Evolutionary conservation across 116 monocot genomes (phyloP).

Genomic region (Cymodocea nodosa): DNA sequence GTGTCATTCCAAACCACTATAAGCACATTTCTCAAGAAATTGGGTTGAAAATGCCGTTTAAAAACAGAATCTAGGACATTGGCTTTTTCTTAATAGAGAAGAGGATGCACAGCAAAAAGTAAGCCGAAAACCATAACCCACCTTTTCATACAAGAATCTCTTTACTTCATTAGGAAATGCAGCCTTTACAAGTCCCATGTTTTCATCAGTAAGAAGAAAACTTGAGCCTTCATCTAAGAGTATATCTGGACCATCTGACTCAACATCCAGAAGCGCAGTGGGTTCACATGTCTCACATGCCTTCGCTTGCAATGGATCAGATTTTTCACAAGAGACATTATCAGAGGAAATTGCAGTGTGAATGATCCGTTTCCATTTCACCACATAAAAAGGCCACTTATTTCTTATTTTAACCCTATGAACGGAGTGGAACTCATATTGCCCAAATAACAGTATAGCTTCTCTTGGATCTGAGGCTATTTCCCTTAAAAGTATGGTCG

Average conservation of each 20-base stretch:
- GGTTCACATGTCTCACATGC: constrained; percentile 5
- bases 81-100: neutral
- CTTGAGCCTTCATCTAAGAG: constrained; percentile 48
- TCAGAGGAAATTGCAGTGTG: neutral
- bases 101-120: neutral
- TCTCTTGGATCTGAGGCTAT: constrained; percentile 23
- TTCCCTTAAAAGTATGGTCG: constrained; percentile 72
- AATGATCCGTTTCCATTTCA: constrained; percentile 68
- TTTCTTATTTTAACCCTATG: constrained; percentile 56
- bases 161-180: constrained; percentile 63
- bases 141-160: constrained; percentile 60
- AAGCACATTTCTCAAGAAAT: no score
- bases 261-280: constrained; percentile 42
- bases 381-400: constrained; percentile 58
- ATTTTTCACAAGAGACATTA: constrained; percentile 14
- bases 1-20: no score
- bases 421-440: constrained; percentile 84
- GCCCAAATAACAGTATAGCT: constrained; percentile 37
- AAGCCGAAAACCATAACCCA: constrained; percentile 4
- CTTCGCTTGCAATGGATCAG: constrained; percentile 10
- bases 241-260: constrained; percentile 48
- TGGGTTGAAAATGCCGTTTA: no score
- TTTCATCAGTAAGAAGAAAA: constrained; percentile 79
- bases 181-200: constrained; percentile 64
- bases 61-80: no score